Percentiles rank a stretch among this genome's conserved stretches.
phyloP scores from a whole-genome alignment of 306 rosid species.

The Cucumis melo region DNA sequence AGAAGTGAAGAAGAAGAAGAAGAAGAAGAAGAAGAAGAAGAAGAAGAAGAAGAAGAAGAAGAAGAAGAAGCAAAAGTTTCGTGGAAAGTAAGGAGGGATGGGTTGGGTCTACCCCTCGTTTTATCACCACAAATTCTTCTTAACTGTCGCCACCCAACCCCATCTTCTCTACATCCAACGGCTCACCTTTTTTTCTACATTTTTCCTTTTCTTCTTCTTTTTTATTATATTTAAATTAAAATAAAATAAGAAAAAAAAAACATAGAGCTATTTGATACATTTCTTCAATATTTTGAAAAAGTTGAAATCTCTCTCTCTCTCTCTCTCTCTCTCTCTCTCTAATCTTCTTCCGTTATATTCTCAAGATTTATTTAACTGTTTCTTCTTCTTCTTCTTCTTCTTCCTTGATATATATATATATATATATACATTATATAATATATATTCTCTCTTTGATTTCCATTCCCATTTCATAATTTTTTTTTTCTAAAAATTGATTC shows the following conservation, averaged over 20 bases:
- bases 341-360: not conserved
- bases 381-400: not conserved
- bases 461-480: not conserved
- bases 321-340: slow-evolving; percentile 4
- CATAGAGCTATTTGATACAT: not conserved
- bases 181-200: not conserved
- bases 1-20: not conserved
- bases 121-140: slow-evolving; percentile 1
- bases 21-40: not conserved
- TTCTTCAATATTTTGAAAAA: not conserved
- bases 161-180: not conserved
- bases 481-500: not conserved
- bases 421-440: not conserved
- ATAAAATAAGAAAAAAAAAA: not conserved
- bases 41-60: not conserved
- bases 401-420: too few relatives aligned
- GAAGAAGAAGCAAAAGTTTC: not conserved
- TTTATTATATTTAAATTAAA: not conserved
- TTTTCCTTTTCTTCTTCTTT: not conserved
- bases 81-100: slow-evolving; percentile 10
- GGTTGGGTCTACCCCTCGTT: not conserved
- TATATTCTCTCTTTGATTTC: not conserved
- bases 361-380: not conserved
- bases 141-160: not conserved
- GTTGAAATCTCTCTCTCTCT: not conserved